Conservation (phyloP, 164 flowering plant species). For the Santalum album region DNA sequence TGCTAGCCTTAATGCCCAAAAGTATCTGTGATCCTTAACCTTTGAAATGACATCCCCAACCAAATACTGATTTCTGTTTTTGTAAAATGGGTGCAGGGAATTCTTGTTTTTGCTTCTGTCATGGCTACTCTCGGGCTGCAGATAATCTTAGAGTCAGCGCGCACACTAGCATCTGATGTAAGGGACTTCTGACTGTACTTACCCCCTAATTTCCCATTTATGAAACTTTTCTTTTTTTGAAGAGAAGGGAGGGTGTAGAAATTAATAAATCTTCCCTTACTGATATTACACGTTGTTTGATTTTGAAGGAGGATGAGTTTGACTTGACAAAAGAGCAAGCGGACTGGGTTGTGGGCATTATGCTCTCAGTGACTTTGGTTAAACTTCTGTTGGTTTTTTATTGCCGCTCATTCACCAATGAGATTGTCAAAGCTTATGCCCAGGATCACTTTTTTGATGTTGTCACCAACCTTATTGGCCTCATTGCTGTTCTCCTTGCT, state of each 20-base stretch:
- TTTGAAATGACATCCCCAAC: too few relatives aligned
- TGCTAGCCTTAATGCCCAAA: too few relatives aligned
- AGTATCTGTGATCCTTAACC: too few relatives aligned
- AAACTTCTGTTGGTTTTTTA: slow-evolving; percentile 55
- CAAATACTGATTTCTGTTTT: too few relatives aligned
- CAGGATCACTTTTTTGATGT: slow-evolving; percentile 96
- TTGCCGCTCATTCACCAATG: slow-evolving; percentile 76
- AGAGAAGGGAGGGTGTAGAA: too few relatives aligned
- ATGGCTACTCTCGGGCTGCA: slow-evolving; percentile 57
- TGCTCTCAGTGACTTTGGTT: slow-evolving; percentile 71
- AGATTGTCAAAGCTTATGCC: slow-evolving; percentile 91
- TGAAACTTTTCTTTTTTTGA: too few relatives aligned
- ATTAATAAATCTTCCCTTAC: too few relatives aligned
- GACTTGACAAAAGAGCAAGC: slow-evolving; percentile 58
- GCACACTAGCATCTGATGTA: slow-evolving; percentile 6
- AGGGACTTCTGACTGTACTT: too few relatives aligned
- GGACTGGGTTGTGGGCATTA: slow-evolving; percentile 69
- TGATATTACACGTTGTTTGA: too few relatives aligned
- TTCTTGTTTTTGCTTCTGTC: slow-evolving; percentile 45
- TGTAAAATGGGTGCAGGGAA: slow-evolving; percentile 44
- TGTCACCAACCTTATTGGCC: slow-evolving; percentile 77
- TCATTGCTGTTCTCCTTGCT: slow-evolving; percentile 73
- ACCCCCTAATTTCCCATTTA: too few relatives aligned
- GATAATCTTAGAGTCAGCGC: slow-evolving; percentile 30
- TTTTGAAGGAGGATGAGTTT: slow-evolving; percentile 44